Conservation (phyloP, 1,284 basidiomycete species). For the Trichosporon sp. region DNA sequence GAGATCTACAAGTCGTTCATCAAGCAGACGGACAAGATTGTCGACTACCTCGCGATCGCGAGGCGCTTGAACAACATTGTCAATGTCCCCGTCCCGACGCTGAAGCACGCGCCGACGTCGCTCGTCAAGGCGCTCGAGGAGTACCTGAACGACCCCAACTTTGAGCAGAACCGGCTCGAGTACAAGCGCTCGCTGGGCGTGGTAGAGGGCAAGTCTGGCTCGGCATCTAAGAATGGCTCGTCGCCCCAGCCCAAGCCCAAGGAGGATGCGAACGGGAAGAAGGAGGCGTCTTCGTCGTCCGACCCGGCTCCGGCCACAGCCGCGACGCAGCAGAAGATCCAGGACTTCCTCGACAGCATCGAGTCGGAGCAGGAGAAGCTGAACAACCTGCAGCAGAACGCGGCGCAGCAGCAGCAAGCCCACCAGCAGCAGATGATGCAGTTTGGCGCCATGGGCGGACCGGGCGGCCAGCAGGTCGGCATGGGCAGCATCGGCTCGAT, state of each 20-base stretch:
- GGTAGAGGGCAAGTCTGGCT: conserved; percentile 55
- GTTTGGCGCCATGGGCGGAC: not conserved
- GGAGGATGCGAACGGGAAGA: conserved; percentile 1
- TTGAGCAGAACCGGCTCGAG: conserved; percentile 87
- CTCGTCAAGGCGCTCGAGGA: conserved; percentile 89
- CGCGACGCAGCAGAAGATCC: conserved; percentile 49
- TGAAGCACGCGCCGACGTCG: conserved; percentile 92
- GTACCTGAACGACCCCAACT: conserved; percentile 91
- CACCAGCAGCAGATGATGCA: conserved; percentile 6
- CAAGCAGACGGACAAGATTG: conserved; percentile 86
- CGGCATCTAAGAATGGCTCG: conserved; percentile 1
- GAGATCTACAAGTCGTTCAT: conserved; percentile 91
- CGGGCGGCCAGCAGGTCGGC: conserved; percentile 23
- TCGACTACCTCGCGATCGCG: conserved; percentile 89
- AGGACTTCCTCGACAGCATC: conserved; percentile 90
- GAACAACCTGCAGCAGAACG: not conserved
- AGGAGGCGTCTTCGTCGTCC: conserved; percentile 14
- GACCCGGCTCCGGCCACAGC: conserved; percentile 18
- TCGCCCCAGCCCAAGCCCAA: conserved; percentile 1
- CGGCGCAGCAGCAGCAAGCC: conserved; percentile 1
- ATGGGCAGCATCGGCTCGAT: conserved; percentile 6
- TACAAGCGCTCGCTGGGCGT: conserved; percentile 81
- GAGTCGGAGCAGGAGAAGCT: conserved; percentile 61
- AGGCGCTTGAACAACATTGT: conserved; percentile 86
- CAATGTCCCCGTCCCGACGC: conserved; percentile 86